A percentile compares a stretch with the other conserved stretches of the same genome.
phyloP scores from a whole-genome alignment of 2,329 filamentous ascomycete genomes.

The Fusarium devonianum region DNA sequence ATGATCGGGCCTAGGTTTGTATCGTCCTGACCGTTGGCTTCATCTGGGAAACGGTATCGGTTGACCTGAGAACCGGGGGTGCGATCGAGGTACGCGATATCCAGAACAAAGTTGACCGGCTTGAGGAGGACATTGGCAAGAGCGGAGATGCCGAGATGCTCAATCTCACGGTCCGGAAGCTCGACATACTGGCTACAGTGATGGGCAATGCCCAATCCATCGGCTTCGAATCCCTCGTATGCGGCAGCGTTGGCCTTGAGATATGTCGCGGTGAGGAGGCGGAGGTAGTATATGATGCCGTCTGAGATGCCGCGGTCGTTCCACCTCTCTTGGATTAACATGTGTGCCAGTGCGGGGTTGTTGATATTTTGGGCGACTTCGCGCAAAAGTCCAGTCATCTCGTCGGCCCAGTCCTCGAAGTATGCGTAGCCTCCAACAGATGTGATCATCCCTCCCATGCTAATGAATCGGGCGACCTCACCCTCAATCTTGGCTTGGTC shows the following conservation, averaged over 20 bases:
- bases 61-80: constrained; percentile 81
- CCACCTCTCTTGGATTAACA: constrained; percentile 69
- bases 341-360: constrained; percentile 63
- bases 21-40: constrained; percentile 55
- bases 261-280: constrained; percentile 84
- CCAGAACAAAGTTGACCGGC: constrained; percentile 78
- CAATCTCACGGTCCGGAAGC: constrained; percentile 81
- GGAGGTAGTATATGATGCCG: constrained; percentile 82
- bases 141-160: constrained; percentile 83
- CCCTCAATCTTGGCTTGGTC: constrained; percentile 70
- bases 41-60: constrained; percentile 68
- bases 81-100: constrained; percentile 90
- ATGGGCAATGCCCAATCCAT: constrained; percentile 66
- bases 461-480: constrained; percentile 76
- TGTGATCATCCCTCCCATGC: constrained; percentile 73
- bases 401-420: constrained; percentile 83
- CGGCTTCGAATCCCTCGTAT: constrained; percentile 76
- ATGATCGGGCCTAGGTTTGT: constrained; percentile 59
- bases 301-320: constrained; percentile 74
- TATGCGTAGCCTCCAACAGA: constrained; percentile 74
- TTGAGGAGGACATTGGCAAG: constrained; percentile 82
- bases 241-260: constrained; percentile 75
- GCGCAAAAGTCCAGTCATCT: constrained; percentile 72
- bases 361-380: constrained; percentile 67
- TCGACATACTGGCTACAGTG: constrained; percentile 78